Base-by-base conservation (phyloP, 805 yeast genomes). In the Phaffomyces antillensis region DNA sequence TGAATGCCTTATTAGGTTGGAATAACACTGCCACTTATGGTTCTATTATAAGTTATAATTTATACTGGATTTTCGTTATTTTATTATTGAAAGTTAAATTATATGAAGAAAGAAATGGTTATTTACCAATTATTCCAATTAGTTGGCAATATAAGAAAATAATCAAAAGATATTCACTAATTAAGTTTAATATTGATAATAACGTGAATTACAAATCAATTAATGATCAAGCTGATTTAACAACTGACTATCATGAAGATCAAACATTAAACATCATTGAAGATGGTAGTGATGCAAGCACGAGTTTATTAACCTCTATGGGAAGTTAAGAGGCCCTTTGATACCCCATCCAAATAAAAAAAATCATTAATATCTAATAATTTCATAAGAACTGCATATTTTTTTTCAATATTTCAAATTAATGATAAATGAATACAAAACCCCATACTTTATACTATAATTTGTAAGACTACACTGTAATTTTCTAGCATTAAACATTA, bases 11-110 rank as follows among this genome's bases (percentile, higher is more conserved):
- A 8, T 73, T 89, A 45, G 97, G 97, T 3, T 89, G 97, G 97
- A 87, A 90, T 23, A 89, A 89, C 62, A 80, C 91, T 43, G 96
- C 96, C 2, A 89, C 97, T 0, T 87, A 84, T 59, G 96, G 95
- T 8, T 86, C 96, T 20, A 86, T 89, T 3, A 62, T 74, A 6
- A 77, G 89, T 43, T 89, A 89, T 65, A 75, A 77, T 51, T 43
- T 73, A 2, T 89, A 84, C 62, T 89, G 96, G 97, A 26, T 71
- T 3, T 65, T 68, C 12, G 62, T 77, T 8, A 67, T 75, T 25
- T 42, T 49, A 2, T 71, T 81, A 38, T 70, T 83, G 34, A 54
- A 64, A 3, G 47, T 71, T 43, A 66, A 86, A 47, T 62, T 68
- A 40, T 58, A 66, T 26, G 83, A 81, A 53, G 86, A 80, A 53